Percentiles rank a stretch among this genome's conserved stretches.
phyloP scores from a whole-genome alignment of 2,329 filamentous ascomycete species.

The Cladophialophora psammophila region DNA sequence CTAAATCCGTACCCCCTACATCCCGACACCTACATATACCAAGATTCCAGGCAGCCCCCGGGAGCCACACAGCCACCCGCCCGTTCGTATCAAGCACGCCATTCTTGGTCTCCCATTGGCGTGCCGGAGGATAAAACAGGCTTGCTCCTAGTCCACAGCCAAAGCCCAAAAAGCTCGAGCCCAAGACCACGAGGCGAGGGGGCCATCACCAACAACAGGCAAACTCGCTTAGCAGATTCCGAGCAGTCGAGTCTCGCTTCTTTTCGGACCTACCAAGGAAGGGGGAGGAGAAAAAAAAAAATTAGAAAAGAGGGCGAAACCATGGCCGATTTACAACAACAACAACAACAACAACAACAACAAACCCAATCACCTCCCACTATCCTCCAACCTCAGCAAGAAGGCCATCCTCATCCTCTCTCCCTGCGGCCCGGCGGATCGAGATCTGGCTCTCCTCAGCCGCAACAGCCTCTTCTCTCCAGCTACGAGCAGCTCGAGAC shows the following conservation, averaged over 20 bases:
- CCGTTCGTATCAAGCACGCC: slow-evolving; percentile 10
- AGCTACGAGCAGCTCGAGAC: slow-evolving; percentile 9
- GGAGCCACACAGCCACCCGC: neutral
- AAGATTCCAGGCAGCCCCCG: neutral
- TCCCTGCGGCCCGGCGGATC: slow-evolving; percentile 36
- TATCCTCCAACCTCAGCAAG: slow-evolving; percentile 18
- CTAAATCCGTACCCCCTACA: neutral
- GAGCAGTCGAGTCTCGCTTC: neutral
- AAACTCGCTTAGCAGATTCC: neutral
- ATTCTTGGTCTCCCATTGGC: slow-evolving; percentile 10
- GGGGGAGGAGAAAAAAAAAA: neutral
- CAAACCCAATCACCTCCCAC: slow-evolving; percentile 11
- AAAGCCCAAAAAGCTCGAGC: slow-evolving; percentile 1
- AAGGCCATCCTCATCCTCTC: slow-evolving; percentile 27
- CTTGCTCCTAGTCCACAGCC: slow-evolving; percentile 14
- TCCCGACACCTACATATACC: neutral
- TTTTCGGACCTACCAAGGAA: neutral
- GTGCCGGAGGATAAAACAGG: slow-evolving; percentile 36
- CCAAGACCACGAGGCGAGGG: slow-evolving; percentile 2
- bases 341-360: slow-evolving; percentile 20
- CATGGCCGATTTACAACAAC: slow-evolving; percentile 16
- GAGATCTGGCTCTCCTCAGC: slow-evolving; percentile 33
- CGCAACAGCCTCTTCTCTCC: slow-evolving; percentile 18
- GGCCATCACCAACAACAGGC: neutral
- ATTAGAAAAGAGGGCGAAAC: neutral